Evolutionary conservation across 2,329 filamentous ascomycete genomes (phyloP).

Genomic region (Daldinia sp.): DNA sequence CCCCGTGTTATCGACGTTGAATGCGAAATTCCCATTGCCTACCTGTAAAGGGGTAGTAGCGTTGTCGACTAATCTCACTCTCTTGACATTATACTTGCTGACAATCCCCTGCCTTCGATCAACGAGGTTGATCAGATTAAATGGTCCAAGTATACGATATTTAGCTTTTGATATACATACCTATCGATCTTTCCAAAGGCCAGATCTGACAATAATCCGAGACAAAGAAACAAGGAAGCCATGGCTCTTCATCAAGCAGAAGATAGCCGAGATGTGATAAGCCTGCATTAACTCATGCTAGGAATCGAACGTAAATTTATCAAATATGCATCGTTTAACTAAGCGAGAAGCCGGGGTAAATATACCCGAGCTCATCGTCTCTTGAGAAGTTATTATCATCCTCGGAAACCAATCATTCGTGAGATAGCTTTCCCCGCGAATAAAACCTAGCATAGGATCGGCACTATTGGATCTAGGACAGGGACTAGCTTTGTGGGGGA

Average conservation of each 20-base stretch:
- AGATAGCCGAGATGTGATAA: background rate
- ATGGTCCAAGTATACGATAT: background rate
- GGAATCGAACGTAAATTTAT: background rate
- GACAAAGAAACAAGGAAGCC: conserved; percentile 6
- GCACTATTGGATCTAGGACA: background rate
- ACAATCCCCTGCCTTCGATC: conserved; percentile 34
- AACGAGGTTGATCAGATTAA: background rate
- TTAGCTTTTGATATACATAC: background rate
- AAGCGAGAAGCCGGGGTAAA: background rate
- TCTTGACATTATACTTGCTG: conserved; percentile 39
- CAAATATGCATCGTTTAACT: background rate
- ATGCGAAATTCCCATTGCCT: conserved; percentile 45
- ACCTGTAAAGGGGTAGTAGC: conserved; percentile 43
- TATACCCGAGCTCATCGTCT: background rate
- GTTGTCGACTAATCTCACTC: conserved; percentile 40
- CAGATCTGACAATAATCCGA: conserved; percentile 8
- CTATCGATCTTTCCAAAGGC: conserved; percentile 28
- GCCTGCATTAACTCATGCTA: background rate
- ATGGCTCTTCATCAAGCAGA: conserved; percentile 5
- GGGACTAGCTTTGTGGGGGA: background rate
- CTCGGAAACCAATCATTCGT: background rate
- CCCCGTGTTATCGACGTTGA: conserved; percentile 45
- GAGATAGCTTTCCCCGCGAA: conserved; percentile 2
- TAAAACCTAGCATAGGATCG: background rate
- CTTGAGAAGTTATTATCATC: background rate